These are phyloP conservation scores for Sphaerostilbella broomeana DNA, from an alignment of 2,329 filamentous ascomycete genomes.

Conservation along the genomic window DNA sequence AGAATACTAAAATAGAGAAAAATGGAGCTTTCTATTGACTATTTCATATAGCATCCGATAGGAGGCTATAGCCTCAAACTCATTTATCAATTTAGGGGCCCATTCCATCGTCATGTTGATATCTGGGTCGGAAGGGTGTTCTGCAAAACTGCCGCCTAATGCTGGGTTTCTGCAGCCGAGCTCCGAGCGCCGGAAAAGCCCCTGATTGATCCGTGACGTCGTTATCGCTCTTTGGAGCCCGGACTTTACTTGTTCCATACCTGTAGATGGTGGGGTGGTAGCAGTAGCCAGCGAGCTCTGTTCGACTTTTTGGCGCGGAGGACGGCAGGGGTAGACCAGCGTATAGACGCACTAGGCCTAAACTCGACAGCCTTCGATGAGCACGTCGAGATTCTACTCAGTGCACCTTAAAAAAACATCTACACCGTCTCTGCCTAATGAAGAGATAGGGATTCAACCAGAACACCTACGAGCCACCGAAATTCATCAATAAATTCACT, in stretches of 20 bases:
- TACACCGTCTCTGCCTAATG: conserved; percentile 16
- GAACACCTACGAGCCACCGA: conserved; percentile 7
- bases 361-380: conserved; percentile 25
- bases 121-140: too few relatives aligned
- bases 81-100: too few relatives aligned
- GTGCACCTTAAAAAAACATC: conserved; percentile 29
- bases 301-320: conserved; percentile 10
- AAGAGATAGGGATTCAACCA: conserved; percentile 6
- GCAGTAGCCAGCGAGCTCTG: conserved; percentile 1
- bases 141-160: background rate
- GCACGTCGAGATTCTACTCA: conserved; percentile 29
- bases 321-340: conserved; percentile 13
- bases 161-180: conserved; percentile 2
- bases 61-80: too few relatives aligned
- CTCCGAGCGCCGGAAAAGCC: conserved; percentile 5
- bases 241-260: conserved; percentile 11
- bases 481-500: conserved; percentile 4
- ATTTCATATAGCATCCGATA: background rate
- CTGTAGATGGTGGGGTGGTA: conserved; percentile 1
- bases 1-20: too few relatives aligned
- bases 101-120: too few relatives aligned
- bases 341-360: conserved; percentile 27
- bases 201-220: conserved; percentile 13
- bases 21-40: too few relatives aligned
- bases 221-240: conserved; percentile 1